Evolutionary conservation across 306 rosid genomes (phyloP).

Genomic region (Sicyos edulis): DNA sequence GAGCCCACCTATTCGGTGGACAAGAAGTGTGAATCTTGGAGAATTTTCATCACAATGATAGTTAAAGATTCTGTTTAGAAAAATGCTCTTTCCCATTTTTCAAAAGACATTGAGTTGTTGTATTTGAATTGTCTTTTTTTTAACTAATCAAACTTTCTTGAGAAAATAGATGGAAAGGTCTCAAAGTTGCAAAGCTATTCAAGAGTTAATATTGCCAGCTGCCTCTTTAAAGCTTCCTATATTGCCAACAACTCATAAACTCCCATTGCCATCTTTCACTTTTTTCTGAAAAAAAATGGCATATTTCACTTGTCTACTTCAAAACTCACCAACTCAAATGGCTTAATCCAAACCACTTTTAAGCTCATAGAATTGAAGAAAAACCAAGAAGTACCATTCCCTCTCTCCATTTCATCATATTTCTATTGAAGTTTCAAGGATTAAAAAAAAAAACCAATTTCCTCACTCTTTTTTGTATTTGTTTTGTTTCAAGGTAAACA

Average conservation of each 20-base stretch:
- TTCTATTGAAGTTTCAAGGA: background rate
- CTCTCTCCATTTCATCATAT: background rate
- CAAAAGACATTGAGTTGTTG: no score
- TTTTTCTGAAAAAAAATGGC: background rate
- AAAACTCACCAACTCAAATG: conserved; percentile 6
- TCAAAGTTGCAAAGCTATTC: background rate
- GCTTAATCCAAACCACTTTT: background rate
- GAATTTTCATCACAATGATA: no score
- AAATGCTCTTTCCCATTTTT: no score
- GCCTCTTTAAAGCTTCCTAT: conserved; percentile 9
- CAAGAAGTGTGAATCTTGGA: no score
- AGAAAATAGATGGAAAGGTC: background rate
- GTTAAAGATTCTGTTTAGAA: no score
- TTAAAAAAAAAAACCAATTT: background rate
- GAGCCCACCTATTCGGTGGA: no score
- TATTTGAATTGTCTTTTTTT: no score
- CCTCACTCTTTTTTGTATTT: background rate
- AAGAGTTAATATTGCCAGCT: background rate
- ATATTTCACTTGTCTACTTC: conserved; percentile 5
- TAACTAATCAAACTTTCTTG: background rate
- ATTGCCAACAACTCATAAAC: conserved; percentile 8
- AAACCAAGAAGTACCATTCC: background rate
- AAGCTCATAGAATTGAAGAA: background rate
- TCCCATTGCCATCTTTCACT: conserved; percentile 4
- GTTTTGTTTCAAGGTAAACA: background rate